Evolutionary conservation across 306 rosid genomes (phyloP).

Genomic region (Ziziphus jujuba): DNA sequence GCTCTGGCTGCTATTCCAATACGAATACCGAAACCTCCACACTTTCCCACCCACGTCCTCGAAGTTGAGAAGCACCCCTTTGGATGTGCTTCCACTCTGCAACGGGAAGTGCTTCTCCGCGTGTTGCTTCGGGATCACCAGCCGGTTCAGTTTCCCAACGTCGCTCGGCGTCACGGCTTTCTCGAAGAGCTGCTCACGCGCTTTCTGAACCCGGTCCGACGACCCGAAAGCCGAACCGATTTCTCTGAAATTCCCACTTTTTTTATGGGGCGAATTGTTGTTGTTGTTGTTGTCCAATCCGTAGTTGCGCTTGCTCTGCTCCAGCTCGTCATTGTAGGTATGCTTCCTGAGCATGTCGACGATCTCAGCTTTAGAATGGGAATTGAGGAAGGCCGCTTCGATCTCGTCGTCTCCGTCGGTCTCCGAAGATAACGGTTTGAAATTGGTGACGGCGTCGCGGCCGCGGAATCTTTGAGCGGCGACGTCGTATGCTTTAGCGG

Average conservation of each 20-base stretch:
- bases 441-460: slow-evolving; percentile 86
- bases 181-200: slow-evolving; percentile 81
- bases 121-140: slow-evolving; percentile 93
- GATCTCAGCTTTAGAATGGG: slow-evolving; percentile 86
- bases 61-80: slow-evolving; percentile 67
- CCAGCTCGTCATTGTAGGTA: slow-evolving; percentile 82
- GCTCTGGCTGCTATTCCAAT: slow-evolving; percentile 98
- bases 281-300: too few species aligned
- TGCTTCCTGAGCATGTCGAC: slow-evolving; percentile 98
- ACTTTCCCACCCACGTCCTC: slow-evolving; percentile 94
- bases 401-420: slow-evolving; percentile 33
- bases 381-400: slow-evolving; percentile 57
- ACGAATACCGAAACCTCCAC: slow-evolving; percentile 94
- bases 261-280: too few species aligned
- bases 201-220: slow-evolving; percentile 24
- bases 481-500: slow-evolving; percentile 83
- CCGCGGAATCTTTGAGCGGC: slow-evolving; percentile 94
- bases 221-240: neutral
- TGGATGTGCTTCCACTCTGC: slow-evolving; percentile 44
- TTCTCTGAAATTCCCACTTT: too few species aligned
- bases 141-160: slow-evolving; percentile 83
- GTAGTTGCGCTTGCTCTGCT: slow-evolving; percentile 69
- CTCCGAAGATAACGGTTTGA: slow-evolving; percentile 45
- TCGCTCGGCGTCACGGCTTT: slow-evolving; percentile 94
- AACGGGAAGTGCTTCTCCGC: slow-evolving; percentile 95